Evolutionary conservation across 148 eudicot species (phyloP), one percentile per base, ranked within the genome.

Genomic region (Camellia lanceoleosa): DNA sequence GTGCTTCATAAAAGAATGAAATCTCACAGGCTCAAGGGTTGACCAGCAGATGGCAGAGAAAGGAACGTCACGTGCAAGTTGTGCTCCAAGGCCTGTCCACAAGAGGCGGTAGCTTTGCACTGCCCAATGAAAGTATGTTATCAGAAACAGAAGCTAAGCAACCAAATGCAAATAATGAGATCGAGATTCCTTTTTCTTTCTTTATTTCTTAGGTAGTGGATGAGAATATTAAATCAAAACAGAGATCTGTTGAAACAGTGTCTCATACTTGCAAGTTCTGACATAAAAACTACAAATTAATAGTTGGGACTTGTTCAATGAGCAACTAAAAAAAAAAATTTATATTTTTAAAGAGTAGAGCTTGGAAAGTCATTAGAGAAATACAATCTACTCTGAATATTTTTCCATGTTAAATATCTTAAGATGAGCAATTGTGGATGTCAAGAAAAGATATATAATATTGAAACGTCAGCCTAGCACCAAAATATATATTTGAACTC

Each of bases 1-100:
- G 44, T 18, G 18, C 62, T 75, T 73, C 67, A 42, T n/a, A 71
- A 55, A 74, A 49, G 42, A 47, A 49, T 41, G 30, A 74, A 67
- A 18, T 16, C 92, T 88, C 82, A 95, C 98, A 46, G 97, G 97
- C 81, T 93, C 98, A 75, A 95, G 97, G 62, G 92, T 82, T 52
- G 93, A 88, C 98, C 98, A 93, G 84, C 97, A 95, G 69, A 95
- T 90, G 73, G 97, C 92, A 51, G 97, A 93, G 76, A 93, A 95
- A 63, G 98, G 98, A 82, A 95, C 97, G 83, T 95, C 97, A 67
- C 98, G 97, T 43, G 94, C 90, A 81, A 95, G 92, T 81, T 95
- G 98, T 76, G 94, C 94, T 75, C 98, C 96, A 83, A 93, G 89
- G 80, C 98, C 98, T 65, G 97, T 92, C 98, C 98, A 95, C 84